These are phyloP conservation scores for Clitopilus passeckerianus DNA, from an alignment of 768 basidiomycete genomes.

Conservation along the genomic window DNA sequence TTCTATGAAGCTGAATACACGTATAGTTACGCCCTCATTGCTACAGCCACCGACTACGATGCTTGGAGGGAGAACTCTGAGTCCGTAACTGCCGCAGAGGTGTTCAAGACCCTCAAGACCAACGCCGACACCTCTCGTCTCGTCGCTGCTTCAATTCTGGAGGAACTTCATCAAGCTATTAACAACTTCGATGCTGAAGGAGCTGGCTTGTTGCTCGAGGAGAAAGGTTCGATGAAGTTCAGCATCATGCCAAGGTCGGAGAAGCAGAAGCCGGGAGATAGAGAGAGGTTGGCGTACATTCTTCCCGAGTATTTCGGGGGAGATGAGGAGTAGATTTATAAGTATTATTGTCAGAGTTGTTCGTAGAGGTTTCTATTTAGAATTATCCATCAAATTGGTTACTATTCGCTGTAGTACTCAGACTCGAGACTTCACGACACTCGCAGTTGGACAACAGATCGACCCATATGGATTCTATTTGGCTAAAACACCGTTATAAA, in stretches of 20 bases:
- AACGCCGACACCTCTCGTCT: slow-evolving; percentile 87
- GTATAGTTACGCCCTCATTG: slow-evolving; percentile 84
- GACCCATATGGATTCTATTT: too few relatives aligned
- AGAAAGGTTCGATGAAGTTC: slow-evolving; percentile 79
- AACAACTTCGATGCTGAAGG: slow-evolving; percentile 10
- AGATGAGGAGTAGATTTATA: slow-evolving; percentile 2
- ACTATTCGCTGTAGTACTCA: too few relatives aligned
- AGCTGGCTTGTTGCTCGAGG: slow-evolving; percentile 49
- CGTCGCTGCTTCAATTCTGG: slow-evolving; percentile 65
- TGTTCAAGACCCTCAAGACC: slow-evolving; percentile 79
- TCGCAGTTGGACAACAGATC: too few relatives aligned
- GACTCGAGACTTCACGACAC: too few relatives aligned
- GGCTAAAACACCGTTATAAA: too few relatives aligned
- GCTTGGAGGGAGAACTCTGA: slow-evolving; percentile 82
- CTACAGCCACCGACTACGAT: slow-evolving; percentile 92
- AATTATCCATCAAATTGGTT: background rate
- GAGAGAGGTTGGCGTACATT: slow-evolving; percentile 67
- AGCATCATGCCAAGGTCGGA: slow-evolving; percentile 74
- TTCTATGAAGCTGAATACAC: background rate
- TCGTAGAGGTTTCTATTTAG: background rate
- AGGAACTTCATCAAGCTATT: slow-evolving; percentile 37
- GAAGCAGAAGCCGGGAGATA: slow-evolving; percentile 52
- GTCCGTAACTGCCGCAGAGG: slow-evolving; percentile 86
- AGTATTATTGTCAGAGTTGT: background rate
- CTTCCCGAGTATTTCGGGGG: slow-evolving; percentile 69